Percentiles rank a stretch among this genome's conserved stretches.
Conservation (phyloP, 2,329 filamentous ascomycete genomes). For the Lachnellula suecica region DNA sequence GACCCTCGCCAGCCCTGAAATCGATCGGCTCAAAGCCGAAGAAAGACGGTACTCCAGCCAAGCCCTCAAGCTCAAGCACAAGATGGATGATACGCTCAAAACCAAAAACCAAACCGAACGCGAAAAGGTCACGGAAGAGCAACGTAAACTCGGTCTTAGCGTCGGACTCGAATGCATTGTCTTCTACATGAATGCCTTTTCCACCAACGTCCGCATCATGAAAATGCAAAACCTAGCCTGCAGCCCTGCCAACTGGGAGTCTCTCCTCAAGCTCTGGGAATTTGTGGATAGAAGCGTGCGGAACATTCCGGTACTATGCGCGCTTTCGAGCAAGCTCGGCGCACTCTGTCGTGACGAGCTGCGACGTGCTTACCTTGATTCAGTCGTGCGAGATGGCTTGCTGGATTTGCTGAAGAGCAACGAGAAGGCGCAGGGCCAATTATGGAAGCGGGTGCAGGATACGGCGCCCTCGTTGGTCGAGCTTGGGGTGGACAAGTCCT, state of each 20-base stretch:
- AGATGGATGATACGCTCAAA: slow-evolving; percentile 30
- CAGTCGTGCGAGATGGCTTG: slow-evolving; percentile 21
- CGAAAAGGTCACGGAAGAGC: slow-evolving; percentile 15
- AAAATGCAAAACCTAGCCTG: slow-evolving; percentile 5
- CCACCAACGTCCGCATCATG: slow-evolving; percentile 10
- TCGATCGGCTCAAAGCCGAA: slow-evolving; percentile 12
- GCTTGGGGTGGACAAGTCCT: slow-evolving; percentile 26
- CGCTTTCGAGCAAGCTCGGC: slow-evolving; percentile 14
- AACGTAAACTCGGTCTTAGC: slow-evolving; percentile 26
- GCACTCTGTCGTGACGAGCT: slow-evolving; percentile 19
- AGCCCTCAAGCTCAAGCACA: slow-evolving; percentile 30
- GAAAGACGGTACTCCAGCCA: slow-evolving; percentile 16
- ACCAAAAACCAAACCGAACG: slow-evolving; percentile 15
- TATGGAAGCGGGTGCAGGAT: slow-evolving; percentile 15
- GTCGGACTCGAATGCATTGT: slow-evolving; percentile 29
- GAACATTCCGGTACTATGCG: slow-evolving; percentile 22
- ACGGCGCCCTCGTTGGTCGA: slow-evolving; percentile 37
- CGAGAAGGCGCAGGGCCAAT: slow-evolving; percentile 30
- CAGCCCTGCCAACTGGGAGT: slow-evolving; percentile 43
- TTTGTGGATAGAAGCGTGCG: slow-evolving; percentile 40
- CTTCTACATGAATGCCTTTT: slow-evolving; percentile 31
- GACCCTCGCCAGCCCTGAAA: slow-evolving; percentile 8
- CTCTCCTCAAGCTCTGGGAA: slow-evolving; percentile 45
- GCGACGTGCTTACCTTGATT: slow-evolving; percentile 9
- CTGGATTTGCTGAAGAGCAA: slow-evolving; percentile 27